Percentiles rank a stretch among this genome's conserved stretches.
phyloP scores from a whole-genome alignment of 2,329 filamentous ascomycete genomes.

The Clarireedia homoeocarpa region DNA sequence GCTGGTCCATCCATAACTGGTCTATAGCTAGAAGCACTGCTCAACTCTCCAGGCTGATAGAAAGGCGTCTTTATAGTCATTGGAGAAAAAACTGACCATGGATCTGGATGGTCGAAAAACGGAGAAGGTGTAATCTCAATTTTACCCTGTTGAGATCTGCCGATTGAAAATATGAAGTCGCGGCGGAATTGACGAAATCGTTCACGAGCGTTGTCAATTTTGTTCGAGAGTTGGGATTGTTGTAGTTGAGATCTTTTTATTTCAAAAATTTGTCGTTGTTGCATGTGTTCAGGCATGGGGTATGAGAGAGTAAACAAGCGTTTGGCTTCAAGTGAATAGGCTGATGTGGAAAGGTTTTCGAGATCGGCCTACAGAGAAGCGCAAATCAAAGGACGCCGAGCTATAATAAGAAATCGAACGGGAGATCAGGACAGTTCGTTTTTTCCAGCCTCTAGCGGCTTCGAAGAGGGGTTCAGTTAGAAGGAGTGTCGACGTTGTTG shows the following conservation, averaged over 20 bases:
- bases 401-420: no score
- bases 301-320: background rate
- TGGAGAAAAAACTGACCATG: conserved; percentile 6
- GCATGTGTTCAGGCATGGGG: conserved; percentile 10
- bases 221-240: conserved; percentile 10
- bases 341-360: background rate
- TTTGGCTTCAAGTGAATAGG: conserved; percentile 5
- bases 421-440: background rate
- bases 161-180: conserved; percentile 14
- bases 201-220: conserved; percentile 11
- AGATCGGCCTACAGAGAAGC: background rate
- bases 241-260: conserved; percentile 1
- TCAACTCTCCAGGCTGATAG: background rate
- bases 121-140: conserved; percentile 12
- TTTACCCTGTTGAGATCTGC: conserved; percentile 9
- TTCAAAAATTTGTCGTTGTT: conserved; percentile 5
- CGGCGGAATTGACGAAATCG: conserved; percentile 17
- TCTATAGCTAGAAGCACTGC: background rate
- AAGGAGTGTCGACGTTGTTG: no score
- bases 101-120: conserved; percentile 8
- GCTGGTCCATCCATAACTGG: conserved; percentile 24
- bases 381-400: background rate
- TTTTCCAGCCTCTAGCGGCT: no score
- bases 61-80: background rate
- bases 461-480: no score